These are phyloP conservation scores for Fusarium sacchari DNA, from an alignment of 2,329 filamentous ascomycete species.

Conservation along the genomic window DNA sequence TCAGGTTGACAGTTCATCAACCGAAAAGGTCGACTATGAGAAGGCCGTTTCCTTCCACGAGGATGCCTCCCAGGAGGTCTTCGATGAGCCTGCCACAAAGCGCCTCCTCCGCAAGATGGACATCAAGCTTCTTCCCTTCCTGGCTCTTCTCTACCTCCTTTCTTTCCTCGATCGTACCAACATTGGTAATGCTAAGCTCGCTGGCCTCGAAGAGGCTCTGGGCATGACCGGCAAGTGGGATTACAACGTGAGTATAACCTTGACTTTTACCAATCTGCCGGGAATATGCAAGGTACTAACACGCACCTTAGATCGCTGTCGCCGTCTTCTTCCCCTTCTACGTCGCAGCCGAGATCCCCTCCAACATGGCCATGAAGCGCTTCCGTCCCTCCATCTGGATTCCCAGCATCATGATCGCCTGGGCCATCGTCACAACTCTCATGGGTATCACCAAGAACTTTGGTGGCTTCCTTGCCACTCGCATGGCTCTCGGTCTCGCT, in stretches of 20 bases:
- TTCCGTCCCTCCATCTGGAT: constrained; percentile 63
- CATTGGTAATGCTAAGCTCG: constrained; percentile 68
- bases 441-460: constrained; percentile 64
- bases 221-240: constrained; percentile 48
- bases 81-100: constrained; percentile 55
- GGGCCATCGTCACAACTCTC: constrained; percentile 58
- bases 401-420: constrained; percentile 63
- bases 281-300: constrained; percentile 7
- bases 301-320: constrained; percentile 51
- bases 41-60: constrained; percentile 42
- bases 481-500: constrained; percentile 59
- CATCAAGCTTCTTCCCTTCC: constrained; percentile 66
- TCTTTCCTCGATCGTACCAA: constrained; percentile 59
- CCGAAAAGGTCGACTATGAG: constrained; percentile 44
- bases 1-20: constrained; percentile 39
- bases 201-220: constrained; percentile 56
- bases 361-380: constrained; percentile 66
- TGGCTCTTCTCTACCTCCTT: constrained; percentile 67
- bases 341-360: constrained; percentile 63
- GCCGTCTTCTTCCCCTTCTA: constrained; percentile 65
- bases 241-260: constrained; percentile 45
- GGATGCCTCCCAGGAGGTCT: constrained; percentile 39
- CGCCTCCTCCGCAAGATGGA: constrained; percentile 64
- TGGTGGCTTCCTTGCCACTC: constrained; percentile 58
- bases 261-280: neutral